Evolutionary conservation across 306 rosid species (phyloP).

Genomic region (Cucurbita moschata): DNA sequence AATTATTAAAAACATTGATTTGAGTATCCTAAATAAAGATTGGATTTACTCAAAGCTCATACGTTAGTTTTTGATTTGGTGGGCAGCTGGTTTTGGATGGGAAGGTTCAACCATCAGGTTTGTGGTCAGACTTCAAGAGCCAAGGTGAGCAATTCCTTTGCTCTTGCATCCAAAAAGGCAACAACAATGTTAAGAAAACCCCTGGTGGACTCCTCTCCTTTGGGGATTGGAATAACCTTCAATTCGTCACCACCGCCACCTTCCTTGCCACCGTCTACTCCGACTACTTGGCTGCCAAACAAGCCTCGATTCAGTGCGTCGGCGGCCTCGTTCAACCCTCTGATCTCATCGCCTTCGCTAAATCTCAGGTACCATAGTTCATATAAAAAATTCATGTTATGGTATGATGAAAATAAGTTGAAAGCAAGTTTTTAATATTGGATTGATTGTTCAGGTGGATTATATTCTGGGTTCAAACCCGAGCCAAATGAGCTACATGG

Average conservation of each 20-base stretch:
- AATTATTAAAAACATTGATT: no score
- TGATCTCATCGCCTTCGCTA: slow-evolving; percentile 21
- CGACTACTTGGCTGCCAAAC: slow-evolving; percentile 18
- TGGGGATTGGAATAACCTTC: slow-evolving; percentile 30
- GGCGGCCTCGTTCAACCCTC: slow-evolving; percentile 15
- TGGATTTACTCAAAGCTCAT: no score
- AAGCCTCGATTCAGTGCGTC: slow-evolving; percentile 11
- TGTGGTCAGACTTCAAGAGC: slow-evolving; percentile 26
- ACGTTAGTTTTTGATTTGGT: background rate
- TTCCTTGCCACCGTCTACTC: slow-evolving; percentile 29
- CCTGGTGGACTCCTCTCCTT: slow-evolving; percentile 43
- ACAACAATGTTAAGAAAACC: slow-evolving; percentile 20
- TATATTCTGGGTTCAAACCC: slow-evolving; percentile 56
- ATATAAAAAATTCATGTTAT: no score
- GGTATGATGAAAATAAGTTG: no score
- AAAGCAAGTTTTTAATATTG: background rate
- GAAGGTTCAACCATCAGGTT: slow-evolving; percentile 9
- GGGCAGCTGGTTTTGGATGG: slow-evolving; percentile 42
- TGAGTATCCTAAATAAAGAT: no score
- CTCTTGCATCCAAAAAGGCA: slow-evolving; percentile 28
- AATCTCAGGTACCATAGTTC: slow-evolving; percentile 21
- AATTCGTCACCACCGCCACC: slow-evolving; percentile 36
- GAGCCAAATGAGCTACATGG: slow-evolving; percentile 43
- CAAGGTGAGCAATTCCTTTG: slow-evolving; percentile 47
- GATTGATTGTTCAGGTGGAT: slow-evolving; percentile 22